Evolutionary conservation across 2,329 filamentous ascomycete genomes (phyloP), one percentile per base, ranked within the genome.

Genomic region (Colletotrichum sp.): DNA sequence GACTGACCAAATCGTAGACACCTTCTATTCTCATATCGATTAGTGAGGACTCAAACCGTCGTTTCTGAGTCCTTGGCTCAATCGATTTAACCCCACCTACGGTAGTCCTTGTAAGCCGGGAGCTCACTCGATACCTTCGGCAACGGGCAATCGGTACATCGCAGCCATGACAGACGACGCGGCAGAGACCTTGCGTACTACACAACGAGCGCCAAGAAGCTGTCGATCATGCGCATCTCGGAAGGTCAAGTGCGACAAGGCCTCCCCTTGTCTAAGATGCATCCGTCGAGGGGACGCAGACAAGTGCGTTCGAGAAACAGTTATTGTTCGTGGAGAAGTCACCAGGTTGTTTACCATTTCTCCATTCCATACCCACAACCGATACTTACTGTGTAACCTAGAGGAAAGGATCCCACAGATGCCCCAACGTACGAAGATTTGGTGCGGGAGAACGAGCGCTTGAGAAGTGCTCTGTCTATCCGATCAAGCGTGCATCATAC

Each of bases 241-340:
- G 67, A 80, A 80, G 67, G 78, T 81, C 30, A 77, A 76, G 64
- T 81, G 80, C 57, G 78, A 81, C 72, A 82, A 82, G 61, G 68
- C 43, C 4, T 73, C 79, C 4, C 79, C 81, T 4, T 81, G 80
- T 34, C 72, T 76, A 14, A 78, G 76, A 6, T 81, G 79, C 66
- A 77, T 81, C 63, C 71, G 76, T 10, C 78, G 79, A 12, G 80
- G 79, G 0, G 71, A 66, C 9, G 76, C 69, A 24, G 43, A 64
- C n/a, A 71, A 48, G 52, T 74, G 74, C 34, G 59, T 59, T 10
- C 57, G 74, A 26, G 77, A 77, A 55, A 75, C 71, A 14, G 71
- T 73, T 16, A 63, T 73, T 64, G 71, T 73, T 16, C 34, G 71
- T 12, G 71, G 64, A 16, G 71, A 73, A 30, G 71, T 69, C 28